Base-by-base conservation (phyloP, 2,329 filamentous ascomycete species). In the Diaporthe vexans region DNA sequence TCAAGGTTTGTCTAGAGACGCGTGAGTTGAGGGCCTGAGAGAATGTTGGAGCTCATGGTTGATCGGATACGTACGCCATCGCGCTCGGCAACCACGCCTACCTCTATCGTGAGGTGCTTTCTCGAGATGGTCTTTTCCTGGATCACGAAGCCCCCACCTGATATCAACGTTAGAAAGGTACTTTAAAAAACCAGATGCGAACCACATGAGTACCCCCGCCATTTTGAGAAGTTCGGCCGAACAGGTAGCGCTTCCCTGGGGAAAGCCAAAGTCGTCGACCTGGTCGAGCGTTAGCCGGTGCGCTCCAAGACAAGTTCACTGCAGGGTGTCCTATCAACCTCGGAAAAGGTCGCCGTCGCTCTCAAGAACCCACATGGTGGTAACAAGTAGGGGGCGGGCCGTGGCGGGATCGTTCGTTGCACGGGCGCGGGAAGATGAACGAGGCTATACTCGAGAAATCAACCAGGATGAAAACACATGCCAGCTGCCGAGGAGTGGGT, bases 71-170 rank as follows among this genome's bases (percentile, higher is more conserved):
- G 75, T 86, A 94, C 92, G 71, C 91, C 94, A 80, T 94, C 91
- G 63, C 91, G 92, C 19, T 91, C 85, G 54, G 86, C 84, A 51
- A 96, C 92, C 0, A 84, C 78, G 61, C 89, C 91, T 9, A 98
- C 91, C 56, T 91, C 88, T 68, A 99, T 92, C 43, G 92, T 92
- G 77, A 98, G 85, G 83, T 99, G 97, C 80, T 97, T 94, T 73
- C 96, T 90, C 43, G 97, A 99, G 65, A 99, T 94, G 1, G 93
- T 93, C 79, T 94, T 94, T 79, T 97, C 90, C 8, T 92, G 90
- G 77, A 98, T 94, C 33, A 90, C 91, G 77, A 94, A 85, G 79
- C 89, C 91, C 4, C 91, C 90, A 72, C 90, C 92, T 94, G 77
- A 8, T 26, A 26, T 9, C 29, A n/a, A 73, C 29, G 46, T 68